Conservation (phyloP, 83 land plant genomes). For the Thuja plicata region DNA sequence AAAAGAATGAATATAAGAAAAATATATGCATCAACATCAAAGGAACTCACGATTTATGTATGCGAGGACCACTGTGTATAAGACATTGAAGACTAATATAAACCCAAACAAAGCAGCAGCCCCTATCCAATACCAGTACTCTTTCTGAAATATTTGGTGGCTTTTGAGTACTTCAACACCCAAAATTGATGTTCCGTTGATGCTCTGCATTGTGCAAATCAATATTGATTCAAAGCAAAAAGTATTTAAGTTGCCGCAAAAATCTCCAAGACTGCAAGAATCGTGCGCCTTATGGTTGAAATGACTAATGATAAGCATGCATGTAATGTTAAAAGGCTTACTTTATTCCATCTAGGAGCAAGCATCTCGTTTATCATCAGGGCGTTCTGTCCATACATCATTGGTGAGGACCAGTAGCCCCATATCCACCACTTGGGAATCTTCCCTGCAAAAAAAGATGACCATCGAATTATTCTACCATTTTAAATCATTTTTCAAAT, state of each 20-base stretch:
- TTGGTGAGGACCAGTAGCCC: constrained; percentile 53
- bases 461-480: neutral
- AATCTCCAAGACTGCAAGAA: neutral
- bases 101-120: constrained; percentile 19
- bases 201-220: neutral
- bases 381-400: constrained; percentile 48
- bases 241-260: neutral
- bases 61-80: constrained; percentile 23
- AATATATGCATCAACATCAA: neutral
- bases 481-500: neutral
- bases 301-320: constrained; percentile 2
- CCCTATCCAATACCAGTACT: constrained; percentile 23
- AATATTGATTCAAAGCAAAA: neutral
- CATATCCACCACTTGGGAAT: constrained; percentile 39
- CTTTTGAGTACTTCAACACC: constrained; percentile 7
- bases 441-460: constrained; percentile 19
- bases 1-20: neutral
- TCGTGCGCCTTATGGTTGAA: too few relatives aligned
- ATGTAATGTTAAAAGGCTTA: constrained; percentile 9
- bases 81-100: constrained; percentile 17
- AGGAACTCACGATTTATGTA: constrained; percentile 14
- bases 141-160: neutral
- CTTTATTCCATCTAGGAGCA: constrained; percentile 34
- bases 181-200: neutral
- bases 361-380: constrained; percentile 45